A percentile compares a stretch with the other conserved stretches of the same genome.
These are phyloP conservation scores for Curvularia lunata DNA, from an alignment of 2,329 filamentous ascomycete species.

Conservation along the genomic window DNA sequence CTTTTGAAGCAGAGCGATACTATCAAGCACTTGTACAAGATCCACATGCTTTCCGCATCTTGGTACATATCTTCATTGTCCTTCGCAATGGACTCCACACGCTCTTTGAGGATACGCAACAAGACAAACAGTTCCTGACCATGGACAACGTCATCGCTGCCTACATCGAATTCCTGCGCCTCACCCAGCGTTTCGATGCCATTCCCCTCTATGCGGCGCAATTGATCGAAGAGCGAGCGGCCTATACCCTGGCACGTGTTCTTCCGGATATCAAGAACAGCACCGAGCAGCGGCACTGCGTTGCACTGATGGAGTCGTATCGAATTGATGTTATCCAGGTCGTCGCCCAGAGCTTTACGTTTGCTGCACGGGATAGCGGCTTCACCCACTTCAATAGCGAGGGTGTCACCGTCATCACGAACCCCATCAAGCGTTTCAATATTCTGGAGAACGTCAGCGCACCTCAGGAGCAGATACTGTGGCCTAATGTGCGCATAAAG, in stretches of 20 bases:
- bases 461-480: constrained; percentile 47
- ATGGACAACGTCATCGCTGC: constrained; percentile 79
- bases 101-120: constrained; percentile 18
- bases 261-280: constrained; percentile 74
- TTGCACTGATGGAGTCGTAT: constrained; percentile 77
- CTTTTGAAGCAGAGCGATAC: constrained; percentile 30
- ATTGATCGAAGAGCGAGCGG: constrained; percentile 67
- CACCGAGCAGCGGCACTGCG: constrained; percentile 69
- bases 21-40: constrained; percentile 48
- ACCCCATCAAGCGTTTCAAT: constrained; percentile 43
- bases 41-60: constrained; percentile 53
- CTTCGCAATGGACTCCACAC: constrained; percentile 59
- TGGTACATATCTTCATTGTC: constrained; percentile 66
- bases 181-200: constrained; percentile 70
- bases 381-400: constrained; percentile 34
- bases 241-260: constrained; percentile 76
- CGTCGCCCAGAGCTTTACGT: constrained; percentile 69
- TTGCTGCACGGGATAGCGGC: constrained; percentile 40
- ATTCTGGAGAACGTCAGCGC: constrained; percentile 59
- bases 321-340: constrained; percentile 75
- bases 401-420: constrained; percentile 27
- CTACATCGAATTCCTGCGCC: constrained; percentile 80
- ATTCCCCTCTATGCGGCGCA: constrained; percentile 87
- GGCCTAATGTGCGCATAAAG: constrained; percentile 68
- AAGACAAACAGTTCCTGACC: constrained; percentile 38